A percentile compares a stretch with the other conserved stretches of the same genome.
These are phyloP conservation scores for Sugiyamaella smithiae DNA, from an alignment of 805 yeast genomes.

Conservation along the genomic window DNA sequence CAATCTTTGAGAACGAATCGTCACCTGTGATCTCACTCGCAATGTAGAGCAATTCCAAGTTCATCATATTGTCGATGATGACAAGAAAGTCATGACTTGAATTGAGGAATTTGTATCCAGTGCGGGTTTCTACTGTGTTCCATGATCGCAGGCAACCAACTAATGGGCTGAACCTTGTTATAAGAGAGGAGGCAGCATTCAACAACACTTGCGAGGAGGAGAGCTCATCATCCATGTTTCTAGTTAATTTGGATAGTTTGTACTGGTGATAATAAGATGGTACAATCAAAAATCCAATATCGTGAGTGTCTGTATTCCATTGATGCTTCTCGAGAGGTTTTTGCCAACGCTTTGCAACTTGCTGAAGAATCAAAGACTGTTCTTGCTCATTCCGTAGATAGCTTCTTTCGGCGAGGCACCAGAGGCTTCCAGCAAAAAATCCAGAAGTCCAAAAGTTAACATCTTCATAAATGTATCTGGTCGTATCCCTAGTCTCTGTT, in stretches of 20 bases:
- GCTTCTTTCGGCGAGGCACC: constrained; percentile 18
- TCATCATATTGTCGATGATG: constrained; percentile 32
- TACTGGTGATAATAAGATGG: constrained; percentile 32
- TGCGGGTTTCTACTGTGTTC: constrained; percentile 26
- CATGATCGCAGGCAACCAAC: constrained; percentile 32
- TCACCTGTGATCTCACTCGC: constrained; percentile 33
- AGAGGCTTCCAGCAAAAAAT: constrained; percentile 23
- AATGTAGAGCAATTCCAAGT: constrained; percentile 31
- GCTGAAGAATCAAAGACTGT: not conserved
- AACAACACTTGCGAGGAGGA: constrained; percentile 20
- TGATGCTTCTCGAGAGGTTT: constrained; percentile 14
- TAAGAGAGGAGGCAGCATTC: constrained; percentile 32
- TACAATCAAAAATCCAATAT: constrained; percentile 32
- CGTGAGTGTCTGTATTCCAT: constrained; percentile 32
- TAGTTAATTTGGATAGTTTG: constrained; percentile 15
- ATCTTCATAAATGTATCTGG: constrained; percentile 18
- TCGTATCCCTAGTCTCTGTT: constrained; percentile 9
- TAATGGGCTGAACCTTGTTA: constrained; percentile 27
- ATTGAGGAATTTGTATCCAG: constrained; percentile 23
- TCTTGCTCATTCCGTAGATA: not conserved
- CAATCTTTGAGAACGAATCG: constrained; percentile 27
- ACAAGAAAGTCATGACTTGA: constrained; percentile 29
- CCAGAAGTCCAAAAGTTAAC: constrained; percentile 26
- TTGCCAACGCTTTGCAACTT: constrained; percentile 16
- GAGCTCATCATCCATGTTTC: constrained; percentile 21